Evolutionary conservation across 129 eudicot species (phyloP).

Genomic region (Escallonia herrerae): DNA sequence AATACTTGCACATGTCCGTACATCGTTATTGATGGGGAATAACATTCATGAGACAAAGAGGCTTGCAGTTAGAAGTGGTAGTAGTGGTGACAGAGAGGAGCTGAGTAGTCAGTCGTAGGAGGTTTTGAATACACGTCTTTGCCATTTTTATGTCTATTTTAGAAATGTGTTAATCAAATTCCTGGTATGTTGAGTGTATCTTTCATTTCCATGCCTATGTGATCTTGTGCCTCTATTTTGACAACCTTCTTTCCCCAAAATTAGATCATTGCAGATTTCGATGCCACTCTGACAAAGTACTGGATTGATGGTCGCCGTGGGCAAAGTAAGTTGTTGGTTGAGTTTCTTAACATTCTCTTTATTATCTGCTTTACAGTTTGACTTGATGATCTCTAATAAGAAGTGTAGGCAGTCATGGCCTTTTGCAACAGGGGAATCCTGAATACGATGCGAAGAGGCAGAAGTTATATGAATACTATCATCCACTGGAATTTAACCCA

Average conservation of each 20-base stretch:
- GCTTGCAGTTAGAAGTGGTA: too few relatives aligned
- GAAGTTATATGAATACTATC: slow-evolving; percentile 61
- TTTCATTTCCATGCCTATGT: neutral
- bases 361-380: neutral
- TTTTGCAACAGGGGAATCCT: slow-evolving; percentile 69
- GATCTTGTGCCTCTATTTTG: neutral
- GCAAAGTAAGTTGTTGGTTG: slow-evolving; percentile 46
- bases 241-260: slow-evolving; percentile 1
- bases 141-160: too few relatives aligned
- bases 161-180: too few relatives aligned
- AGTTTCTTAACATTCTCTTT: neutral
- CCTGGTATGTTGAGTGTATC: too few relatives aligned
- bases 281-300: slow-evolving; percentile 75
- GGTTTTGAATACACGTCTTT: too few relatives aligned
- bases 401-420: slow-evolving; percentile 77
- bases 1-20: too few relatives aligned
- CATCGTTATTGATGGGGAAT: too few relatives aligned
- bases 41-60: too few relatives aligned
- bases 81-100: too few relatives aligned
- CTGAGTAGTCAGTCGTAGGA: too few relatives aligned
- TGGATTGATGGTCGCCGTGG: slow-evolving; percentile 75
- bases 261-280: slow-evolving; percentile 92
- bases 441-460: slow-evolving; percentile 77
- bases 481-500: slow-evolving; percentile 77
- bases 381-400: slow-evolving; percentile 14